Conservation (phyloP, 352 stramenopile genomes). For the Pythium aquatile region DNA sequence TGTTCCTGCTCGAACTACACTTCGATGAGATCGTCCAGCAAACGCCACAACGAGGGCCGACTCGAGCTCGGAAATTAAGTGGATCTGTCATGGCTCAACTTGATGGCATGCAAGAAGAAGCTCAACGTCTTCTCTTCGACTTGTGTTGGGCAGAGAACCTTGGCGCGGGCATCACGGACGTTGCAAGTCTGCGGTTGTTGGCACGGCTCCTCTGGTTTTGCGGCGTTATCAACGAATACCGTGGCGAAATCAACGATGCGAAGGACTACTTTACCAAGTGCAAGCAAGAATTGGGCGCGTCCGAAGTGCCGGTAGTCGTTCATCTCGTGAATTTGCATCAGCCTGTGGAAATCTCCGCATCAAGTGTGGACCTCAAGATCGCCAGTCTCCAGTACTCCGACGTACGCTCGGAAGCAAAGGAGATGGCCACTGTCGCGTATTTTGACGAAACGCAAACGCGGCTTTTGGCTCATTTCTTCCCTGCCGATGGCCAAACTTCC, state of each 20-base stretch:
- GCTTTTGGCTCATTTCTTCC: conserved; percentile 57
- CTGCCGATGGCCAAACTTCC: conserved; percentile 33
- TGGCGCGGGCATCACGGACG: not conserved
- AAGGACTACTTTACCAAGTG: conserved; percentile 64
- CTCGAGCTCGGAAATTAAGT: conserved; percentile 5
- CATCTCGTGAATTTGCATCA: conserved; percentile 47
- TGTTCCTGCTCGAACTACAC: conserved; percentile 64
- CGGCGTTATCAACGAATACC: conserved; percentile 47
- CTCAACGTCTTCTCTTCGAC: conserved; percentile 20
- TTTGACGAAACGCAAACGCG: conserved; percentile 42
- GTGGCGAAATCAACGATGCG: conserved; percentile 37
- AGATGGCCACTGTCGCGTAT: conserved; percentile 33
- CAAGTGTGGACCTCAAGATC: conserved; percentile 49
- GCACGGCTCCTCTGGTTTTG: conserved; percentile 61
- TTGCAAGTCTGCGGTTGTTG: conserved; percentile 5
- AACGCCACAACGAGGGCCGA: conserved; percentile 6
- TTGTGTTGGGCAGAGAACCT: conserved; percentile 13
- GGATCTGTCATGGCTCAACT: conserved; percentile 6
- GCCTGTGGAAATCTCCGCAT: conserved; percentile 35
- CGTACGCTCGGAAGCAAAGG: conserved; percentile 48
- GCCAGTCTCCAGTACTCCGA: conserved; percentile 52
- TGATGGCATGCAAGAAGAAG: conserved; percentile 25
- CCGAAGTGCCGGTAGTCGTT: conserved; percentile 13
- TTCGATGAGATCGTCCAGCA: conserved; percentile 48
- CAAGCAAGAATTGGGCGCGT: conserved; percentile 24